These are phyloP conservation scores for Onygenales sp. DNA, from an alignment of 2,329 filamentous ascomycete genomes.

Conservation along the genomic window DNA sequence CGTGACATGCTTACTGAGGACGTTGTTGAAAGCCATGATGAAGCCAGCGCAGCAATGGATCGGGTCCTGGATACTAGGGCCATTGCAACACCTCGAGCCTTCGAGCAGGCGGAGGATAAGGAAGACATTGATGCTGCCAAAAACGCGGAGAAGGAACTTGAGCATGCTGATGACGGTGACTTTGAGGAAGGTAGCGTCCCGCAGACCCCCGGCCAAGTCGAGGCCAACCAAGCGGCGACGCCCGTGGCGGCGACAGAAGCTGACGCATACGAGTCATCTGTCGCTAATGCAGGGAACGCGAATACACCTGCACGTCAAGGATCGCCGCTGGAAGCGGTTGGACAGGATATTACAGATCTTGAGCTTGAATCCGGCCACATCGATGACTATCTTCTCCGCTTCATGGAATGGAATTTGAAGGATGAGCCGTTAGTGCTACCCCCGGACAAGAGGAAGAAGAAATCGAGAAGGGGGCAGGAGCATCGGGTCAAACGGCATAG, in stretches of 20 bases:
- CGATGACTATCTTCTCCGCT: conserved; percentile 65
- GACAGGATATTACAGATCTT: conserved; percentile 22
- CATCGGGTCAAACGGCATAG: conserved; percentile 29
- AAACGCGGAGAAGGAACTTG: conserved; percentile 77
- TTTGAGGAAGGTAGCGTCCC: conserved; percentile 57
- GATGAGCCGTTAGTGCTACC: conserved; percentile 41
- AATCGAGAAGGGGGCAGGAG: conserved; percentile 38
- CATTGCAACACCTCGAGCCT: conserved; percentile 57
- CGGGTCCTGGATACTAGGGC: conserved; percentile 65
- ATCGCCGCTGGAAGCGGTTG: conserved; percentile 11
- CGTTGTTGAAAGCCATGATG: conserved; percentile 53
- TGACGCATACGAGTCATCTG: conserved; percentile 18
- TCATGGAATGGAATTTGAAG: conserved; percentile 52
- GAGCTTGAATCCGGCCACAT: conserved; percentile 49
- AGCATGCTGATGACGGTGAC: conserved; percentile 73
- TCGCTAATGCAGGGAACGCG: conserved; percentile 2
- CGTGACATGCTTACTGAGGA: conserved; percentile 52
- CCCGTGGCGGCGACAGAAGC: conserved; percentile 26
- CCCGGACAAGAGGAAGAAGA: conserved; percentile 39
- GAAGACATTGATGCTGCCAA: conserved; percentile 87
- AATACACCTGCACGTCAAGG: conserved; percentile 17
- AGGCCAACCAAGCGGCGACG: conserved; percentile 23
- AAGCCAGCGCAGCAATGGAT: conserved; percentile 76
- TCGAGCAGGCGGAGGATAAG: conserved; percentile 83
- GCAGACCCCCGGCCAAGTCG: conserved; percentile 20